Conservation (phyloP, 2,329 filamentous ascomycete species). For the Colletotrichum sp. region DNA sequence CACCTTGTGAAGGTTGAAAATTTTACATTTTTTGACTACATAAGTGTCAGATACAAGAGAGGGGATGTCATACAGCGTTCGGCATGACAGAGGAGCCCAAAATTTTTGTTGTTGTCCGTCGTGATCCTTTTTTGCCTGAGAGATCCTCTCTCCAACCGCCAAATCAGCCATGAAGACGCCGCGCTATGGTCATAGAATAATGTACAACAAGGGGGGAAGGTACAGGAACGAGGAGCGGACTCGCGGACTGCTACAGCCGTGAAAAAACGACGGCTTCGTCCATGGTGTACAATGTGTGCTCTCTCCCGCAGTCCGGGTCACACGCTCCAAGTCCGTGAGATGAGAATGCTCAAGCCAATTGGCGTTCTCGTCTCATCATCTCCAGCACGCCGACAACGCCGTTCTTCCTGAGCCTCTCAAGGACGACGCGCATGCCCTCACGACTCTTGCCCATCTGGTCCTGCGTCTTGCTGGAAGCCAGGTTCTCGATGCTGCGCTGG, state of each 20-base stretch:
- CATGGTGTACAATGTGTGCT: conserved; percentile 10
- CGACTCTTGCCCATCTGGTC: conserved; percentile 81
- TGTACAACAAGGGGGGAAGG: conserved; percentile 30
- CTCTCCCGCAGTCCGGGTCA: neutral
- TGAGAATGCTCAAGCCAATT: conserved; percentile 1
- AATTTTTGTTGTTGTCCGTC: conserved; percentile 5
- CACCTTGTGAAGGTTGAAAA: neutral
- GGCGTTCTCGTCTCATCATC: conserved; percentile 52
- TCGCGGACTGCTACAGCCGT: neutral
- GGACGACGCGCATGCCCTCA: conserved; percentile 82
- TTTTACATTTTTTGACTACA: neutral
- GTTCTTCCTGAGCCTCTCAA: conserved; percentile 70
- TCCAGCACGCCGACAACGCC: conserved; percentile 65
- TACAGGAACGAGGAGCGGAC: conserved; percentile 6
- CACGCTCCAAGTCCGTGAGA: neutral
- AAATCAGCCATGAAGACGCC: conserved; percentile 34
- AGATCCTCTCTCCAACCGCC: neutral
- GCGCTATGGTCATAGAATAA: conserved; percentile 36
- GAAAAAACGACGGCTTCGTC: neutral
- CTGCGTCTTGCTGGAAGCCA: conserved; percentile 78
- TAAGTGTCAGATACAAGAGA: conserved; percentile 37
- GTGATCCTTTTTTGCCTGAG: conserved; percentile 3
- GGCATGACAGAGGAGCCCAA: conserved; percentile 21
- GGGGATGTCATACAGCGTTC: conserved; percentile 38
- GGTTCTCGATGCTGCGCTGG: conserved; percentile 79